Percentiles rank a stretch among this genome's conserved stretches.
Conservation (phyloP, 2,329 filamentous ascomycete genomes). For the Pestalotiopsis sp. region DNA sequence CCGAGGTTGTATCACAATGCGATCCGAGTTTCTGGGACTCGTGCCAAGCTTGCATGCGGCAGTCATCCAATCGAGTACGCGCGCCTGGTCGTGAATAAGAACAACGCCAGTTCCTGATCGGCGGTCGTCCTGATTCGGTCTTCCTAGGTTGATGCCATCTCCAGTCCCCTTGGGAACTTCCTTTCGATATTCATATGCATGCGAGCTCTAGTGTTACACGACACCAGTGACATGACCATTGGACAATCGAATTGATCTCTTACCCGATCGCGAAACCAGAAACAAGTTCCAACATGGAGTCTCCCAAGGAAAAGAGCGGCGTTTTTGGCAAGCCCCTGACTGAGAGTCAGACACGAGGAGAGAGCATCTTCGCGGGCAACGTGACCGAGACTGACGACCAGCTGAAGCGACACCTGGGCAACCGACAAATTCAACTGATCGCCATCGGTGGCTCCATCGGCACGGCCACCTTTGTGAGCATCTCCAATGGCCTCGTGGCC, state of each 20-base stretch:
- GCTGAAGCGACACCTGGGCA: slow-evolving; percentile 6
- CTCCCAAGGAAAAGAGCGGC: not conserved
- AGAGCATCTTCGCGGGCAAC: not conserved
- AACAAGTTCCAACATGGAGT: not conserved
- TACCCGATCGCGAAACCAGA: not conserved
- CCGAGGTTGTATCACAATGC: not conserved
- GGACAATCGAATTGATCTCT: not conserved
- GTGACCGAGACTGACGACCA: slow-evolving; percentile 1
- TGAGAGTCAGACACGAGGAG: not conserved
- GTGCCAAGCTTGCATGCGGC: not conserved
- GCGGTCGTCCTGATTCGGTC: not conserved
- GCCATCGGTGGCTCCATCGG: slow-evolving; percentile 59
- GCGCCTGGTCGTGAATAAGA: not conserved
- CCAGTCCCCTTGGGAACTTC: not conserved
- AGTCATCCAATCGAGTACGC: not conserved
- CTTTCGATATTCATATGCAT: not conserved
- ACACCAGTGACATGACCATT: not conserved
- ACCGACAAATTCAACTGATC: slow-evolving; percentile 52
- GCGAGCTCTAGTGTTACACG: not conserved
- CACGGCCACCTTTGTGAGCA: slow-evolving; percentile 59
- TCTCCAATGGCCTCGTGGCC: slow-evolving; percentile 53
- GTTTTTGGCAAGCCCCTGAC: not conserved
- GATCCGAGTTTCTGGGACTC: not conserved
- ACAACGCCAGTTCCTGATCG: not conserved
- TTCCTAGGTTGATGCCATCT: not conserved